Conservation (phyloP, 164 flowering plant genomes). For the Vitis cinerea region DNA sequence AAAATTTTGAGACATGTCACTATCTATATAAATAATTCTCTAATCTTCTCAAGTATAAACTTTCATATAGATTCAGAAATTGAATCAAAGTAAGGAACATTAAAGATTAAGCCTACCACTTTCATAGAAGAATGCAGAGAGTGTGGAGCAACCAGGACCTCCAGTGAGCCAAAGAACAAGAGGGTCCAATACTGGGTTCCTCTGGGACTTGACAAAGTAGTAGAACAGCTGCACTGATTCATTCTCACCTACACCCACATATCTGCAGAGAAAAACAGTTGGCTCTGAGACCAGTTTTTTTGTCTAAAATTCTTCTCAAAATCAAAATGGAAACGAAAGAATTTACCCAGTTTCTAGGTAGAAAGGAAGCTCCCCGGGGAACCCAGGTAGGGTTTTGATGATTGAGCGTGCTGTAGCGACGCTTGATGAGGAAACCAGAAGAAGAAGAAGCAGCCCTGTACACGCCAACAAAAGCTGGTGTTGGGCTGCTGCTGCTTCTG, state of each 20-base stretch:
- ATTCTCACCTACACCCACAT: slow-evolving; percentile 11
- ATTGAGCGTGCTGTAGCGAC: background rate
- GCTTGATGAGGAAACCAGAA: background rate
- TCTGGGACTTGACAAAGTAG: slow-evolving; percentile 11
- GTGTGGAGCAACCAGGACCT: slow-evolving; percentile 13
- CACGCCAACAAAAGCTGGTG: too few species aligned
- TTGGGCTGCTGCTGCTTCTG: too few species aligned
- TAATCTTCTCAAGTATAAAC: background rate
- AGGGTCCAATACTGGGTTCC: slow-evolving; percentile 1
- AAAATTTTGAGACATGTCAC: too few species aligned
- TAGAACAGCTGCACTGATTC: slow-evolving; percentile 9
- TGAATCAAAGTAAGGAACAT: background rate
- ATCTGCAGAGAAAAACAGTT: background rate
- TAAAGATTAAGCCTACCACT: background rate
- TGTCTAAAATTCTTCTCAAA: too few species aligned
- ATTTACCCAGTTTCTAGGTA: slow-evolving; percentile 6
- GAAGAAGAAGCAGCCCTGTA: background rate
- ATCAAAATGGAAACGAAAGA: background rate
- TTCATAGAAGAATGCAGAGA: slow-evolving; percentile 4
- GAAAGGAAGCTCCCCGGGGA: slow-evolving; percentile 1
- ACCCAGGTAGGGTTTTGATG: slow-evolving; percentile 1
- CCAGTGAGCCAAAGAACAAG: slow-evolving; percentile 13
- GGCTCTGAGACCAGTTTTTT: too few species aligned
- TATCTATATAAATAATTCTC: background rate
- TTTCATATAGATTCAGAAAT: background rate